These are phyloP conservation scores for Beauveria medogensis DNA, from an alignment of 2,329 filamentous ascomycete genomes.

Conservation along the genomic window DNA sequence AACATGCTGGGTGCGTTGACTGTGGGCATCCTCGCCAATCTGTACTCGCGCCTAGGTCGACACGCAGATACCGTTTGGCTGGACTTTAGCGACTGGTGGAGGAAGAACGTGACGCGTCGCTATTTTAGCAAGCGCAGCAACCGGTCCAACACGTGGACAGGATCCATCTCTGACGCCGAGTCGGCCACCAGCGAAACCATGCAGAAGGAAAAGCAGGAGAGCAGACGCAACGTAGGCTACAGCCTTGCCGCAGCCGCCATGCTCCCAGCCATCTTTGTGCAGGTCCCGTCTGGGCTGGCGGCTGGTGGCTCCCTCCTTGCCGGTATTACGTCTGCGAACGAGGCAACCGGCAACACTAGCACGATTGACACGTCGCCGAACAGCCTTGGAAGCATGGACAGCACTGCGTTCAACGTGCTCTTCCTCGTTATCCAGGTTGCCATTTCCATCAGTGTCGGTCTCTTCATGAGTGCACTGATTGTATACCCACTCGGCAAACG, in stretches of 20 bases:
- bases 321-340: conserved; percentile 48
- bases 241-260: conserved; percentile 78
- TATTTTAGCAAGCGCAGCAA: conserved; percentile 22
- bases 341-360: conserved; percentile 38
- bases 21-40: conserved; percentile 69
- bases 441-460: conserved; percentile 53
- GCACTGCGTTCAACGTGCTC: conserved; percentile 44
- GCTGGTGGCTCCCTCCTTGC: conserved; percentile 51
- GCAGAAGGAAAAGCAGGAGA: conserved; percentile 19
- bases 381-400: conserved; percentile 27
- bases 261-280: conserved; percentile 76
- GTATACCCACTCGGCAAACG: conserved; percentile 51
- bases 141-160: conserved; percentile 23
- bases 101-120: conserved; percentile 32
- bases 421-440: conserved; percentile 53
- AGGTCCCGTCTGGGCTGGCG: conserved; percentile 56
- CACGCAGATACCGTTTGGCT: conserved; percentile 47
- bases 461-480: conserved; percentile 48
- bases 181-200: conserved; percentile 19
- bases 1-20: conserved; percentile 71
- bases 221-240: conserved; percentile 50
- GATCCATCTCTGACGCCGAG: conserved; percentile 24
- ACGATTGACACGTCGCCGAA: conserved; percentile 16
- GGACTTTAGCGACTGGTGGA: conserved; percentile 42
- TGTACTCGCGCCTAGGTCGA: conserved; percentile 63